Percentiles rank a stretch among this genome's conserved stretches.
Conservation (phyloP, 805 yeast species). For the Pichia paraexigua region DNA sequence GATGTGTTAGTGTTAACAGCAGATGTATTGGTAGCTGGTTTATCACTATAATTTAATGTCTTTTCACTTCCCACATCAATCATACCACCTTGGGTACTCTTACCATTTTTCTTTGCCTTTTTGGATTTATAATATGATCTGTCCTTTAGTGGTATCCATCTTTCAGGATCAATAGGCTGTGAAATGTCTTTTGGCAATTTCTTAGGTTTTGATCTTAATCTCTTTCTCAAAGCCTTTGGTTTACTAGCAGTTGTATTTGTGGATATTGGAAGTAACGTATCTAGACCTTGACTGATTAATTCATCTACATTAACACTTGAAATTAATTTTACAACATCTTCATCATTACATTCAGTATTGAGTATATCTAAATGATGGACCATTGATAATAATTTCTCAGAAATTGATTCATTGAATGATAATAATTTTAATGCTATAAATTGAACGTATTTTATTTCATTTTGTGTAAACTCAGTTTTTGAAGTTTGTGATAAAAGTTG, state of each 20-base stretch:
- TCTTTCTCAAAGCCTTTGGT: constrained; percentile 14
- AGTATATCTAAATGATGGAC: constrained; percentile 15
- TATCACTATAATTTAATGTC: constrained; percentile 19
- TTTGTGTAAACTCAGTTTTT: constrained; percentile 4
- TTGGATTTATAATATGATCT: constrained; percentile 78
- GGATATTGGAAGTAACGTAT: constrained; percentile 17
- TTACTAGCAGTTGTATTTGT: constrained; percentile 3
- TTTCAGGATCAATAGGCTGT: constrained; percentile 51
- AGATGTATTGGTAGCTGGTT: constrained; percentile 3
- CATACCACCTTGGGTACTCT: constrained; percentile 56
- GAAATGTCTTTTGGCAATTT: constrained; percentile 20
- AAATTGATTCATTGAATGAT: constrained; percentile 26
- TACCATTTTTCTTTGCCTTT: constrained; percentile 46
- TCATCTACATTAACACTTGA: constrained; percentile 26
- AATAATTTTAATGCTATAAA: constrained; percentile 32
- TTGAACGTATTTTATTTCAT: constrained; percentile 24
- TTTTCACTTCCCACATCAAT: constrained; percentile 41
- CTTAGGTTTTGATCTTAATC: constrained; percentile 23
- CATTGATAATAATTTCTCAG: constrained; percentile 25
- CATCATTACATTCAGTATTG: constrained; percentile 6
- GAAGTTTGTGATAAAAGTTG: constrained; percentile 8
- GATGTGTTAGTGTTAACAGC: constrained; percentile 6
- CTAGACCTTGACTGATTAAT: constrained; percentile 24
- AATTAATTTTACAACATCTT: constrained; percentile 22
- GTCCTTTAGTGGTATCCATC: constrained; percentile 89